These are phyloP conservation scores for Phytopythium oedochilum DNA, from an alignment of 352 stramenopile species.

Conservation along the genomic window DNA sequence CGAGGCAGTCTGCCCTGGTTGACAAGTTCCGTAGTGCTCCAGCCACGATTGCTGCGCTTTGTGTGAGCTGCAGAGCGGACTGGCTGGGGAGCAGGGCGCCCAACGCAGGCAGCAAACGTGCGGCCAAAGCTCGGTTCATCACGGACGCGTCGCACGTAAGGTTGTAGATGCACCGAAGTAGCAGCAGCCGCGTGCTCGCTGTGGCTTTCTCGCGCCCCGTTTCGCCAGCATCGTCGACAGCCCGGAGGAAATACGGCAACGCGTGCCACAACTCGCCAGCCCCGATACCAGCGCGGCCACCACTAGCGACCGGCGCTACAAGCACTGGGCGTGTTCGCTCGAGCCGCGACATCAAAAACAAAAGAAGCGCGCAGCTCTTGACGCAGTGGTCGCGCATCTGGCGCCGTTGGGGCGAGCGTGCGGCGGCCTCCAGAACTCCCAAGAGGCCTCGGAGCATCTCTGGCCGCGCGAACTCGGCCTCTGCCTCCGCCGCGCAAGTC, in stretches of 20 bases:
- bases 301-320: conserved; percentile 1
- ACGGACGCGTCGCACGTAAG: conserved; percentile 39
- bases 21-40: conserved; percentile 56
- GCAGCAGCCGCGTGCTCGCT: conserved; percentile 22
- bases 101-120: conserved; percentile 16
- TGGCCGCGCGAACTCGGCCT: conserved; percentile 14
- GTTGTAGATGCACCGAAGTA: conserved; percentile 63
- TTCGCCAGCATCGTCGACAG: neutral
- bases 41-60: conserved; percentile 23
- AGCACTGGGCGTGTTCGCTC: conserved; percentile 22
- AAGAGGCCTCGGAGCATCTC: conserved; percentile 8
- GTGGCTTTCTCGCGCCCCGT: too few species aligned
- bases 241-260: neutral
- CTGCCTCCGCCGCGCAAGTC: conserved; percentile 11
- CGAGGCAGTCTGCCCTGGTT: conserved; percentile 27
- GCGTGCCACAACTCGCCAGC: neutral
- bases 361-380: conserved; percentile 43
- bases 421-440: neutral
- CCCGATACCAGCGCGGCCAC: neutral
- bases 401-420: conserved; percentile 13
- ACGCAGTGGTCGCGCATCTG: conserved; percentile 21
- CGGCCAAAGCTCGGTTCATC: conserved; percentile 4
- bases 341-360: conserved; percentile 55
- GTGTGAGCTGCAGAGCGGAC: neutral
- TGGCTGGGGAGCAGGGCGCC: conserved; percentile 12